Evolutionary conservation across 2,329 filamentous ascomycete species (phyloP), one percentile per base, ranked within the genome.

Genomic region (Clarireedia monteithiana): DNA sequence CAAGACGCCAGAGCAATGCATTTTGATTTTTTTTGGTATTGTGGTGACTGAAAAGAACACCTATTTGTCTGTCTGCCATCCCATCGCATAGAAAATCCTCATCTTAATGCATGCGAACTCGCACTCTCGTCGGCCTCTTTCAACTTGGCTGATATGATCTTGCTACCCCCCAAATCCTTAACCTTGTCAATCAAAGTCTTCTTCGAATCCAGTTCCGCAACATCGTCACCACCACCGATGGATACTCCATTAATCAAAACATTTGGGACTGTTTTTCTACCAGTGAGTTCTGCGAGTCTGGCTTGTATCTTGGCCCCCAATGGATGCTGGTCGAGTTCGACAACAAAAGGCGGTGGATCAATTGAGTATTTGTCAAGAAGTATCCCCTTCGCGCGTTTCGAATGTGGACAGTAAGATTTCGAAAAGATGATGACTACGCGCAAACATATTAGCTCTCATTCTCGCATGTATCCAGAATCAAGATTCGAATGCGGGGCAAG

Each of bases 391-490:
- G 94, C 94, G 64, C 83, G 84, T 68, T 84, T 86, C 51, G 91
- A 96, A 73, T 82, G 86, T 0, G 88, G 90, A 71, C 94, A 99
- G 74, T 92, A 96, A 1, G 88, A 83, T 73, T 99, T 97, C 61
- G 91, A 96, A 75, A 97, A 97, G 65, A 99, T 89, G 69, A 96
- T 88, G 58, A 97, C 90, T 94, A 62, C 27, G 12, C n/a, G 20
- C 3, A n/a, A 48, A 47, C 20, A 17, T 24, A 56, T 44, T 39
- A 59, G 53, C 23, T 24, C 46, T 45, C 53, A 40, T 12, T 55
- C 15, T 27, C 36, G 36, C n/a, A 17, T 40, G 15, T n/a, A 4
- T 40, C 17, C 17, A n/a, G 38, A 1, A 9, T 5, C 14, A 40
- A n/a, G 15, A 5, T n/a, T 15, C 38, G 38, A 9, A 30, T 7